A percentile compares a stretch with the other conserved stretches of the same genome.
phyloP scores from a whole-genome alignment of 805 yeast genomes.

The Ogataea kodamae region DNA sequence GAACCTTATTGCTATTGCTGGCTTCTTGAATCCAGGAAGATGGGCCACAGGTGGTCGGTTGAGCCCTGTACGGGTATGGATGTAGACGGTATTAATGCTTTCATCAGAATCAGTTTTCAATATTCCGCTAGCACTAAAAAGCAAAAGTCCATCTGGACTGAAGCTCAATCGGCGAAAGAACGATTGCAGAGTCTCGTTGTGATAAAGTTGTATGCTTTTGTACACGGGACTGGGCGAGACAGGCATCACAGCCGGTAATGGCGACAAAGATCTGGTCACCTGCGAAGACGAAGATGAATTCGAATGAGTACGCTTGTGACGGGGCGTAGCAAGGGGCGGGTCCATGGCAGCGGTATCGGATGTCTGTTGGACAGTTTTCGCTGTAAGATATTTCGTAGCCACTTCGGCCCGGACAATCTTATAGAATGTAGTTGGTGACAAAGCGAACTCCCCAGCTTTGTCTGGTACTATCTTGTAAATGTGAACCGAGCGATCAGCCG shows the following conservation, averaged over 20 bases:
- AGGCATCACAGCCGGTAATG: constrained; percentile 47
- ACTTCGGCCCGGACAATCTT: constrained; percentile 57
- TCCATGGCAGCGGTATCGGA: constrained; percentile 24
- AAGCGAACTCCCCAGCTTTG: constrained; percentile 25
- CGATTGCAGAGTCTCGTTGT: constrained; percentile 83
- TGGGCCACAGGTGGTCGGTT: constrained; percentile 70
- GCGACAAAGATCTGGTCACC: constrained; percentile 27
- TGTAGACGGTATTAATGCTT: constrained; percentile 63
- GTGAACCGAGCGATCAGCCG: constrained; percentile 82
- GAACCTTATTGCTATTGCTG: constrained; percentile 80
- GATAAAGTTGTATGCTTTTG: constrained; percentile 54
- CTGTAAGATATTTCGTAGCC: constrained; percentile 35
- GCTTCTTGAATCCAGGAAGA: constrained; percentile 74
- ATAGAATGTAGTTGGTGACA: constrained; percentile 41
- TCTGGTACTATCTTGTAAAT: constrained; percentile 49
- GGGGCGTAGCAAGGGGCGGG: constrained; percentile 31
- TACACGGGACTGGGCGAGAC: constrained; percentile 27
- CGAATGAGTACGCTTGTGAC: constrained; percentile 41
- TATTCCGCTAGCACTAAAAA: constrained; percentile 77
- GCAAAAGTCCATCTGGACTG: constrained; percentile 84
- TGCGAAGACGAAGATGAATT: constrained; percentile 36
- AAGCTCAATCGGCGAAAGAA: constrained; percentile 84
- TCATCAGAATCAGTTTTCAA: constrained; percentile 35
- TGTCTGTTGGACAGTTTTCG: constrained; percentile 22
- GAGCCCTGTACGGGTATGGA: constrained; percentile 71